These are phyloP conservation scores for Fagopyrum homotropicum DNA, from an alignment of 148 eudicot species.

Conservation along the genomic window DNA sequence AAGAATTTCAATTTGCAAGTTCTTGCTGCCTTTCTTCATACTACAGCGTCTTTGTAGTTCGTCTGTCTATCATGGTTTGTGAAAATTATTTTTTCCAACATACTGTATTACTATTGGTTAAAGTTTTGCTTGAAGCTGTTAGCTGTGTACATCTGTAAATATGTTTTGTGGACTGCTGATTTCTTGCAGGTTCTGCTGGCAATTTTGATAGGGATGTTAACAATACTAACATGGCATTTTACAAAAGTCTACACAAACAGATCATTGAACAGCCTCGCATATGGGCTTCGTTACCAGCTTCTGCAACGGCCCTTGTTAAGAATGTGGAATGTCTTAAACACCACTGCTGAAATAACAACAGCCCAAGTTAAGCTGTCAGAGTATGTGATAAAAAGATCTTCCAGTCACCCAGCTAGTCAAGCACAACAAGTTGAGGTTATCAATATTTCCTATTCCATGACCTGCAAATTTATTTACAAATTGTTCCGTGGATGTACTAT, in stretches of 20 bases:
- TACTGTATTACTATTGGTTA: background rate
- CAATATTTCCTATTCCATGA: background rate
- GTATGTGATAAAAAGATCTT: constrained; percentile 49
- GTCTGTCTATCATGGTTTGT: constrained; percentile 92
- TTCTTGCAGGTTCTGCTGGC: constrained; percentile 78
- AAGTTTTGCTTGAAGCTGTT: background rate
- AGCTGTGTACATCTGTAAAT: background rate
- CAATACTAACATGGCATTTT: constrained; percentile 92
- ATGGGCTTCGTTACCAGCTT: constrained; percentile 80
- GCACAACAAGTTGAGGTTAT: constrained; percentile 85
- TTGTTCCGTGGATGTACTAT: background rate
- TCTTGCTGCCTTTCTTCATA: constrained; percentile 64
- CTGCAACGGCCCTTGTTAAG: constrained; percentile 81
- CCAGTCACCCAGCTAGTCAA: constrained; percentile 63
- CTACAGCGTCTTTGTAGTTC: constrained; percentile 89
- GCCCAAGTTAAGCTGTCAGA: constrained; percentile 87
- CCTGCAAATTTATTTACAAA: background rate
- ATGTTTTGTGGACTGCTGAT: background rate
- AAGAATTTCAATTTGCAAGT: constrained; percentile 56
- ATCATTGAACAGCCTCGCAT: constrained; percentile 75
- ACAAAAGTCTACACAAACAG: constrained; percentile 78
- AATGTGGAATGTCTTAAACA: constrained; percentile 90
- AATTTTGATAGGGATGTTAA: constrained; percentile 81
- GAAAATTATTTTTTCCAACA: background rate
- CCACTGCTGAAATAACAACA: constrained; percentile 84